A percentile compares a stretch with the other conserved stretches of the same genome.
Conservation (phyloP, 352 stramenopile genomes). For the Phytophthora fragariae region DNA sequence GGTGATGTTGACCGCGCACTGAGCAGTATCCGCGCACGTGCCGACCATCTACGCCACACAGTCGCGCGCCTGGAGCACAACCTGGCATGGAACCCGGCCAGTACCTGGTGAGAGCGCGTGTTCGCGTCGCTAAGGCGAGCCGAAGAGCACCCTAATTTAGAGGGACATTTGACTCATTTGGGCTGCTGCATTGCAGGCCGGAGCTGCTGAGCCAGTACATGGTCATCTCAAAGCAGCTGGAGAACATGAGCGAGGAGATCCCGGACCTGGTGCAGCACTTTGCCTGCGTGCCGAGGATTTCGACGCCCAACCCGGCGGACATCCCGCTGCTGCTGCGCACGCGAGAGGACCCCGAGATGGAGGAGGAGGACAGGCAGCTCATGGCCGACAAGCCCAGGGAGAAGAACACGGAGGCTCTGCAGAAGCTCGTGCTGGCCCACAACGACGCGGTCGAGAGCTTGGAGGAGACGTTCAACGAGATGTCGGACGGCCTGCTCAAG, state of each 20-base stretch:
- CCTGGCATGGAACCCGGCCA: conserved; percentile 81
- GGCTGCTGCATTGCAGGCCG: conserved; percentile 48
- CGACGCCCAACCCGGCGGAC: conserved; percentile 77
- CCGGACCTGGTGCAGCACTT: conserved; percentile 88
- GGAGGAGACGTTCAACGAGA: conserved; percentile 87
- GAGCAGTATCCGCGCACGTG: conserved; percentile 81
- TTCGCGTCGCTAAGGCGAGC: neutral
- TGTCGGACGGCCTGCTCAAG: conserved; percentile 86
- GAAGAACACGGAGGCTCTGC: conserved; percentile 71
- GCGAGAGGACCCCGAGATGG: conserved; percentile 88
- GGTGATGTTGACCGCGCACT: conserved; percentile 81
- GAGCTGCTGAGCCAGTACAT: conserved; percentile 88
- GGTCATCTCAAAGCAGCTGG: conserved; percentile 88
- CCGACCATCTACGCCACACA: conserved; percentile 84
- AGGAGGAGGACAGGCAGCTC: conserved; percentile 80
- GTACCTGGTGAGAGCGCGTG: conserved; percentile 59
- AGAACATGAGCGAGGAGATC: conserved; percentile 92
- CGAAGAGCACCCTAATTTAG: neutral
- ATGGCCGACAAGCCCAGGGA: conserved; percentile 73
- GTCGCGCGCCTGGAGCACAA: conserved; percentile 80
- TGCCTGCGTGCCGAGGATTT: conserved; percentile 84
- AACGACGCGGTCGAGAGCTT: conserved; percentile 82
- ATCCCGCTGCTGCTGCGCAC: conserved; percentile 83
- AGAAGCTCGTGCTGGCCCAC: conserved; percentile 69
- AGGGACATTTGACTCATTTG: neutral